Evolutionary conservation across 371 early-diverging fungal genomes (phyloP).

Genomic region (Syncephalastrum racemosum): DNA sequence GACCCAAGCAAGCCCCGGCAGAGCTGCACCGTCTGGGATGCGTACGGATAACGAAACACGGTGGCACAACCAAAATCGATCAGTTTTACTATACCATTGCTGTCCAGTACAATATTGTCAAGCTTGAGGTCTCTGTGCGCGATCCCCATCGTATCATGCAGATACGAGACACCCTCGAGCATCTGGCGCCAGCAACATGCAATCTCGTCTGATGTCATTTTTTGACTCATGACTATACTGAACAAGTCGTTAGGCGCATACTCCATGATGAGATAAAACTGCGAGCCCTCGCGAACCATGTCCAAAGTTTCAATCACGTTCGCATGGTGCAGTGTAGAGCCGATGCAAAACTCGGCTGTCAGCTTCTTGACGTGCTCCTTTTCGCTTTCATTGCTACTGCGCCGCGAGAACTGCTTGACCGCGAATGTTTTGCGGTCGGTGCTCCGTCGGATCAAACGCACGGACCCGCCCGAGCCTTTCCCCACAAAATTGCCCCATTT

Average conservation of each 20-base stretch:
- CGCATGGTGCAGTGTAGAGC: conserved; percentile 71
- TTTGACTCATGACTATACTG: conserved; percentile 60
- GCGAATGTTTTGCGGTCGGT: conserved; percentile 62
- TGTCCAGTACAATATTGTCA: conserved; percentile 74
- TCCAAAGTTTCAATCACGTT: conserved; percentile 85
- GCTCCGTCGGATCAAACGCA: conserved; percentile 60
- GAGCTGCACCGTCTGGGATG: conserved; percentile 17
- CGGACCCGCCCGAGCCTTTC: conserved; percentile 74
- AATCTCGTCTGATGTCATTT: conserved; percentile 59
- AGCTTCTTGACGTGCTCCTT: conserved; percentile 78
- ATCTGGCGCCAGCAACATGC: conserved; percentile 71
- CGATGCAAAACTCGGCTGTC: conserved; percentile 80
- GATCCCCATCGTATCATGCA: conserved; percentile 67
- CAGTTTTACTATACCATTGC: conserved; percentile 73
- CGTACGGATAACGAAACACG: conserved; percentile 71
- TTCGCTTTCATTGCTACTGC: conserved; percentile 60
- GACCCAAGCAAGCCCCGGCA: conserved; percentile 32
- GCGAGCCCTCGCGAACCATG: conserved; percentile 60
- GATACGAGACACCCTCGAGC: conserved; percentile 64
- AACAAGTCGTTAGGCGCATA: conserved; percentile 76
- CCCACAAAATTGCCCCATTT: conserved; percentile 62
- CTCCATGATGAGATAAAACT: conserved; percentile 73
- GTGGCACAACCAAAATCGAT: conserved; percentile 90
- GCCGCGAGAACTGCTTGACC: conserved; percentile 77
- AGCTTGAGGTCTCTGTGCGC: conserved; percentile 84